Evolutionary conservation across 257 asterid species (phyloP).

Genomic region (Solanum appendiculatum): DNA sequence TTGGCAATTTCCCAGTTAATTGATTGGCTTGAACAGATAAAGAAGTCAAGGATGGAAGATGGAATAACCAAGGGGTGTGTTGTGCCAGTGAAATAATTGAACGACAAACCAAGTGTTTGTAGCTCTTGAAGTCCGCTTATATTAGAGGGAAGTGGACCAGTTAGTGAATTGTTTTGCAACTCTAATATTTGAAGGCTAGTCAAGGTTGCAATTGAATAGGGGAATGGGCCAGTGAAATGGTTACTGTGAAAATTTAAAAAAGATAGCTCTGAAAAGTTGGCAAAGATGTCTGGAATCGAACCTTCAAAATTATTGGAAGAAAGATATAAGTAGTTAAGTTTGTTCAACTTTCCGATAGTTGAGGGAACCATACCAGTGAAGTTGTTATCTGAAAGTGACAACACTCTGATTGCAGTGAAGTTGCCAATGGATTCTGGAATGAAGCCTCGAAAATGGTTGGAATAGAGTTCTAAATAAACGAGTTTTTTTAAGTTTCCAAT

Average conservation of each 20-base stretch:
- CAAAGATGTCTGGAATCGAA: not conserved
- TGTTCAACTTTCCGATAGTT: not conserved
- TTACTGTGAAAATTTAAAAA: not conserved
- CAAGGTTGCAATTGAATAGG: not conserved
- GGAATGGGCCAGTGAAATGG: not conserved
- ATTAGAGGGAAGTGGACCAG: not conserved
- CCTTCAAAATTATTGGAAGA: not conserved
- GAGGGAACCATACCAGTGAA: not conserved
- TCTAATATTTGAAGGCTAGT: not conserved
- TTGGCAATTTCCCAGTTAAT: not conserved
- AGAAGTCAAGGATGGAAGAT: not conserved
- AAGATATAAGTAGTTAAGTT: not conserved
- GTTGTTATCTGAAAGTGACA: not conserved
- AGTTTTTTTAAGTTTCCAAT: not conserved
- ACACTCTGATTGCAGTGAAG: not conserved
- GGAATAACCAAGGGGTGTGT: not conserved
- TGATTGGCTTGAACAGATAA: not conserved
- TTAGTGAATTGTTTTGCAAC: not conserved
- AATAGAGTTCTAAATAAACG: not conserved
- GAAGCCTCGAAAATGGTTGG: not conserved
- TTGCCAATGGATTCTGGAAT: not conserved
- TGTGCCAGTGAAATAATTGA: not conserved
- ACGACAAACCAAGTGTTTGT: not conserved
- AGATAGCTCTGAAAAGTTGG: not conserved
- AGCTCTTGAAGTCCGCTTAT: not conserved